Evolutionary conservation across 2,329 filamentous ascomycete species (phyloP).

Genomic region (Trichoderma harzianum): DNA sequence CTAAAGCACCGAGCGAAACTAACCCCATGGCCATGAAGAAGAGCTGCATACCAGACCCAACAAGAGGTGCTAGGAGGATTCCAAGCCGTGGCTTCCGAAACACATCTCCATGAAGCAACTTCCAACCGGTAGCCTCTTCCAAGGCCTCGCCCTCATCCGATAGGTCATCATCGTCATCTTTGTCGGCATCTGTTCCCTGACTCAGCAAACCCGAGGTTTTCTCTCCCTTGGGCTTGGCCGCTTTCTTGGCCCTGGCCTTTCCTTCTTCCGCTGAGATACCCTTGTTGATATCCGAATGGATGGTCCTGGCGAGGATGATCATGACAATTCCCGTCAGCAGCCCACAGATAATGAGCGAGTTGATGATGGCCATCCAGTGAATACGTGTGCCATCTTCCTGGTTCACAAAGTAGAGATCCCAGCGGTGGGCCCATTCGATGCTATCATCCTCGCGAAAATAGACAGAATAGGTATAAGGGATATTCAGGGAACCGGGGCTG

Average conservation of each 20-base stretch:
- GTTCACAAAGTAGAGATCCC: constrained; percentile 88
- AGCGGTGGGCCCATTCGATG: constrained; percentile 78
- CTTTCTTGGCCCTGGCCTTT: constrained; percentile 56
- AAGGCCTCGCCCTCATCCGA: constrained; percentile 55
- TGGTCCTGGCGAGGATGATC: constrained; percentile 75
- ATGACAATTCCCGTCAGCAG: constrained; percentile 75
- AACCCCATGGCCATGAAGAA: constrained; percentile 77
- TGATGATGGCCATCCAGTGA: constrained; percentile 85
- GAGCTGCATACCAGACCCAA: constrained; percentile 84
- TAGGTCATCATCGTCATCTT: constrained; percentile 58
- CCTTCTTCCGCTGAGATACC: constrained; percentile 65
- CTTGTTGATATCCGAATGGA: constrained; percentile 74
- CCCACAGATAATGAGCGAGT: constrained; percentile 79
- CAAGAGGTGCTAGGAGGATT: constrained; percentile 70
- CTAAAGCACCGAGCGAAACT: constrained; percentile 68
- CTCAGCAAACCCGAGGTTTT: constrained; percentile 60
- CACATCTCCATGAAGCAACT: constrained; percentile 82
- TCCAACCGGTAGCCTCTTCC: constrained; percentile 85
- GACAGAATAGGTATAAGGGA: constrained; percentile 86
- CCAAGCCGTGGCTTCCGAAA: constrained; percentile 72
- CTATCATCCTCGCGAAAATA: constrained; percentile 81
- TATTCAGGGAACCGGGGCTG: constrained; percentile 63
- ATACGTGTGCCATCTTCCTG: constrained; percentile 78
- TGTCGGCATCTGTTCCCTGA: constrained; percentile 50
- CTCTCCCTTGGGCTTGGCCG: constrained; percentile 42